A percentile compares a stretch with the other conserved stretches of the same genome.
Conservation (phyloP, 257 asterid genomes). For the Solanum arcanum region DNA sequence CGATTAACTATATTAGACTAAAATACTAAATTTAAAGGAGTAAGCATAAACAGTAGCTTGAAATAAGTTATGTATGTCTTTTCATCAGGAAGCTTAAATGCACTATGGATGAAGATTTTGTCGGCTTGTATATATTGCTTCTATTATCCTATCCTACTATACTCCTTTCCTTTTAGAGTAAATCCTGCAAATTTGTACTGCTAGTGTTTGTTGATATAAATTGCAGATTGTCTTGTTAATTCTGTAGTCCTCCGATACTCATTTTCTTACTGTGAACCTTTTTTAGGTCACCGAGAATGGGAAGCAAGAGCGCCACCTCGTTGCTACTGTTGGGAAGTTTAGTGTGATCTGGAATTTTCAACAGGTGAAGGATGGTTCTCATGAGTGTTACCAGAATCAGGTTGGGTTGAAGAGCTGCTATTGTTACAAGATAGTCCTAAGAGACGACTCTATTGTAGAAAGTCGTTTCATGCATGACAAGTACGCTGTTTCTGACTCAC, state of each 20-base stretch:
- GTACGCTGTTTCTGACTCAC: constrained; percentile 53
- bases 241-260: background rate
- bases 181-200: background rate
- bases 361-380: constrained; percentile 88
- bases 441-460: constrained; percentile 35
- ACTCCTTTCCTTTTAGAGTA: background rate
- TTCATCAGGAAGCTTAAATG: background rate
- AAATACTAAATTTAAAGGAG: background rate
- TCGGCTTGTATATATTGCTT: background rate
- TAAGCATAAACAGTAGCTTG: background rate
- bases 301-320: constrained; percentile 90
- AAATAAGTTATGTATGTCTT: background rate
- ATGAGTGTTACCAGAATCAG: constrained; percentile 67
- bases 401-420: constrained; percentile 73
- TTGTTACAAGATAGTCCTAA: constrained; percentile 35
- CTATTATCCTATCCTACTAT: background rate
- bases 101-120: background rate
- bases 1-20: background rate
- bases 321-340: constrained; percentile 93
- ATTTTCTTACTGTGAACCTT: background rate
- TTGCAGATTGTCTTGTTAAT: background rate
- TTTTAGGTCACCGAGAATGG: constrained; percentile 84
- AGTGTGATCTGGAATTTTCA: constrained; percentile 97
- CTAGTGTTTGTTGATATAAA: background rate
- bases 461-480: constrained; percentile 91